Evolutionary conservation across 371 early-diverging fungal species (phyloP), one percentile per base, ranked within the genome.

Genomic region (Mucor plumbeus): DNA sequence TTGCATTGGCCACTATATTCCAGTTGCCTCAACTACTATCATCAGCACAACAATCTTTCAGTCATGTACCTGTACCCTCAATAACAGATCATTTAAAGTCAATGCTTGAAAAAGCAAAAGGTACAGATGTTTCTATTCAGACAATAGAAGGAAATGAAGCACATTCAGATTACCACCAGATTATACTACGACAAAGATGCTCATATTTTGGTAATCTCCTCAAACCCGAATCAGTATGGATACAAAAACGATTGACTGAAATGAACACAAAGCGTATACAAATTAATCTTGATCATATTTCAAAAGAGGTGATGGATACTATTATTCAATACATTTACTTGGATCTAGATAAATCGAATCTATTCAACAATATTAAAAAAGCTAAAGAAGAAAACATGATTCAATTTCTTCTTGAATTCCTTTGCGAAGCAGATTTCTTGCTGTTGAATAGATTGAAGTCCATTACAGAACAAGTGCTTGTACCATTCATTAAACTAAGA

Each of bases 391-490:
- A 85, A 10, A 81, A 79, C 11, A 84, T 87, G 63, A 57, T 90
- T 31, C 72, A 77, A 4, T 76, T 84, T 60, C 73, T 91, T 14
- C 53, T 86, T 17, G 80, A 85, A 7, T 77, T 90, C 0, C 74
- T 93, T 1, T 73, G 80, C 50, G 83, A 83, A 47, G 87, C 94
- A 0, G 86, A 93, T 64, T 91, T 90, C 63, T 70, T 90, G 8
- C 70, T 91, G 26, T 64, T 92, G 59, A 73, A 81, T 9, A 72
- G 83, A 7, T 69, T 93, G 14, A 91, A 90, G 65, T 71, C 75
- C 0, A 70, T 85, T 14, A 85, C 87, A 50, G 85, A 86, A 56
- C 66, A 70, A 2, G 76, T 86, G 5, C 70, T 92, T 7, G 57
- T 80, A 7, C 66, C 70, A 1, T 80, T 86, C 60, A 75, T 91